phyloP scores from a whole-genome alignment of 768 basidiomycete genomes.

The Boletus fagicola region DNA sequence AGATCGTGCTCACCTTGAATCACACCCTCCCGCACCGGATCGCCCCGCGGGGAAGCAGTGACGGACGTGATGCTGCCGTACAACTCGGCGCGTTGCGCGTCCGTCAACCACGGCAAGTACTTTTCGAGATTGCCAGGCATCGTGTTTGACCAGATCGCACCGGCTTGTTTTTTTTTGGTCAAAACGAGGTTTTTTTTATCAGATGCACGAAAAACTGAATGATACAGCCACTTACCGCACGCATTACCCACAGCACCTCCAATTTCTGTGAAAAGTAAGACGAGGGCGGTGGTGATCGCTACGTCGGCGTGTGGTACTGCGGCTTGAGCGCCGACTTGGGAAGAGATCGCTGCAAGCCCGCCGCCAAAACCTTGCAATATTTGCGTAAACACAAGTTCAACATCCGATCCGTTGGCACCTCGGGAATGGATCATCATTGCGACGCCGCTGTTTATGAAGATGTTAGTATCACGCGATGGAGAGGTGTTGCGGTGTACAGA shows the following conservation, averaged over 20 bases:
- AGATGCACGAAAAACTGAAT: neutral
- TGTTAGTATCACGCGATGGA: neutral
- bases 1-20: constrained; percentile 43
- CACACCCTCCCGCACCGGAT: constrained; percentile 63
- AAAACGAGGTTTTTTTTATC: neutral
- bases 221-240: constrained; percentile 39
- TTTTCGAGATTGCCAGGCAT: constrained; percentile 63
- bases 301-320: constrained; percentile 63
- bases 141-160: constrained; percentile 59
- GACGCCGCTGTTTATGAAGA: constrained; percentile 44
- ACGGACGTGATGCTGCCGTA: constrained; percentile 59
- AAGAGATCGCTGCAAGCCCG: constrained; percentile 58
- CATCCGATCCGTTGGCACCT: constrained; percentile 53
- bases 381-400: constrained; percentile 63
- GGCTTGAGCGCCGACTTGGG: constrained; percentile 64
- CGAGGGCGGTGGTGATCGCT: constrained; percentile 64
- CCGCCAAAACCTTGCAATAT: constrained; percentile 74
- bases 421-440: constrained; percentile 70
- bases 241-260: constrained; percentile 67
- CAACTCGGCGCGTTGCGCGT: constrained; percentile 42
- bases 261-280: constrained; percentile 67
- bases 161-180: constrained; percentile 40
- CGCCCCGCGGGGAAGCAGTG: constrained; percentile 44
- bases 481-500: constrained; percentile 20
- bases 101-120: constrained; percentile 50